These are phyloP conservation scores for Gossypium aridum DNA, from an alignment of 441 rosid species.

Conservation along the genomic window DNA sequence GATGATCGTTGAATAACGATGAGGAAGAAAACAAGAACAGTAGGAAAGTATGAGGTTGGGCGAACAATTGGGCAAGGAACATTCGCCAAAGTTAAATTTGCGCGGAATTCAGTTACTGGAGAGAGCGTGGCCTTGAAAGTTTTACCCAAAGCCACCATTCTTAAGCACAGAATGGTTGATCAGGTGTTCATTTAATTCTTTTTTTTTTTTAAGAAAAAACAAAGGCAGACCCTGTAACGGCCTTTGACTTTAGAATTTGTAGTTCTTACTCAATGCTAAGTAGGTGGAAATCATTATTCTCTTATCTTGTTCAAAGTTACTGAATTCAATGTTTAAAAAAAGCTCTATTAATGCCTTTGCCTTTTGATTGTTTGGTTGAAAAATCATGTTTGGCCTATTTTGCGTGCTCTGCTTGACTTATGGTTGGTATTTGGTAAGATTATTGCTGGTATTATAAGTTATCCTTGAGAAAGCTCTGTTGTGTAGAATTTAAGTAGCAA, in stretches of 20 bases:
- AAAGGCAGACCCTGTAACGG: not conserved
- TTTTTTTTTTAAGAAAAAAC: not conserved
- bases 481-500: not conserved
- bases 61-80: constrained; percentile 89
- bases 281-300: not conserved
- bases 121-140: constrained; percentile 82
- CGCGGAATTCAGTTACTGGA: constrained; percentile 62
- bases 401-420: not conserved
- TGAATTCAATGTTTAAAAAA: not conserved
- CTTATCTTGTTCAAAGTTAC: not conserved
- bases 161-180: constrained; percentile 83
- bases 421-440: not conserved
- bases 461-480: not conserved
- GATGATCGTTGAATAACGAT: constrained; percentile 26
- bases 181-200: constrained; percentile 41
- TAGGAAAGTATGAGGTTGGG: constrained; percentile 86
- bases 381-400: not conserved
- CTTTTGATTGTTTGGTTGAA: not conserved
- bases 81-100: constrained; percentile 95
- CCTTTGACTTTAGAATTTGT: not conserved
- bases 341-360: not conserved
- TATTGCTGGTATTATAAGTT: not conserved
- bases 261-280: not conserved
- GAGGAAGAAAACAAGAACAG: constrained; percentile 40
- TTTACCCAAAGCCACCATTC: constrained; percentile 72